phyloP scores from a whole-genome alignment of 2,329 filamentous ascomycete species.

The Fusarium praegraminearum region DNA sequence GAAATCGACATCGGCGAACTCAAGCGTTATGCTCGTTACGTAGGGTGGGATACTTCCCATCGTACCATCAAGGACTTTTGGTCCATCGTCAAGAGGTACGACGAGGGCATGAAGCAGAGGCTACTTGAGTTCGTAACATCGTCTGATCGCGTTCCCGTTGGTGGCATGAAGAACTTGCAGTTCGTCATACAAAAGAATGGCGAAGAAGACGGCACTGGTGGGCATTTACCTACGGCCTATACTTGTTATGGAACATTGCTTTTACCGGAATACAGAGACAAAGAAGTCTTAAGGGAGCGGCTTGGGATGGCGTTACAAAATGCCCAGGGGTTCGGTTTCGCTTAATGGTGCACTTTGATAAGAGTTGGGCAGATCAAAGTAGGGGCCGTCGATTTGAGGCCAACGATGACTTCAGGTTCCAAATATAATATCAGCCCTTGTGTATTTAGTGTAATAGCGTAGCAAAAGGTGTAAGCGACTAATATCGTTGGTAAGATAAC shows the following conservation, averaged over 20 bases:
- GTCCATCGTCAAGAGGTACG: slow-evolving; percentile 77
- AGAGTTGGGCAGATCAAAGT: background rate
- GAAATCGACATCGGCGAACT: slow-evolving; percentile 83
- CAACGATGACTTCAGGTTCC: background rate
- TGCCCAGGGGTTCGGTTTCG: slow-evolving; percentile 88
- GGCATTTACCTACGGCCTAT: slow-evolving; percentile 83
- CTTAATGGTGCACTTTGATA: slow-evolving; percentile 56
- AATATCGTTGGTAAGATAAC: background rate
- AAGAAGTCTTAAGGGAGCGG: slow-evolving; percentile 77
- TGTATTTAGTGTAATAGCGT: slow-evolving; percentile 1
- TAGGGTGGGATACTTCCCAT: slow-evolving; percentile 80
- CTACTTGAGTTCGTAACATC: slow-evolving; percentile 96
- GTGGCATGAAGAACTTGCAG: slow-evolving; percentile 82
- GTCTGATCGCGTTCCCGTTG: slow-evolving; percentile 88
- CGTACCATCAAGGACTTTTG: slow-evolving; percentile 84
- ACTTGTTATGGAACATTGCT: slow-evolving; percentile 94
- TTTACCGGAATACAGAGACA: slow-evolving; percentile 82
- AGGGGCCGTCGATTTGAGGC: background rate
- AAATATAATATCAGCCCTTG: background rate
- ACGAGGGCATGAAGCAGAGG: slow-evolving; percentile 76
- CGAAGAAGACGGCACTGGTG: slow-evolving; percentile 65
- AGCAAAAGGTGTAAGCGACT: slow-evolving; percentile 4
- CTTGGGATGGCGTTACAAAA: slow-evolving; percentile 89
- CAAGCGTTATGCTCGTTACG: slow-evolving; percentile 78
- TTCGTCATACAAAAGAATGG: slow-evolving; percentile 87